phyloP scores from a whole-genome alignment of 176 grass and related monocot species.

The Luzula sylvatica region DNA sequence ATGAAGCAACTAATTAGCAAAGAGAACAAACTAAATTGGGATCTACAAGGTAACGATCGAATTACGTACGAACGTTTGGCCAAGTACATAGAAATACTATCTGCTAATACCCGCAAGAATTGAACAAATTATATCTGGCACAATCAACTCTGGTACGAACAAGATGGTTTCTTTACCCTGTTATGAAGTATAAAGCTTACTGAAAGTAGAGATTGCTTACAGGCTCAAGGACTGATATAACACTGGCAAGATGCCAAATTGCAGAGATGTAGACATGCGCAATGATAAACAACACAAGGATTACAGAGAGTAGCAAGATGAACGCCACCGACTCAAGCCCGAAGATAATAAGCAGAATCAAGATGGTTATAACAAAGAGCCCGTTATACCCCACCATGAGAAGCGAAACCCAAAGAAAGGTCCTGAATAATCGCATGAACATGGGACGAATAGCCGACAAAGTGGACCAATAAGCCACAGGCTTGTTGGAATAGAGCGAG shows the following conservation, averaged over 20 bases:
- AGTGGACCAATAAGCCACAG: slow-evolving; percentile 51
- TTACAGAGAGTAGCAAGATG: slow-evolving; percentile 20
- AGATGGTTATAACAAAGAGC: slow-evolving; percentile 37
- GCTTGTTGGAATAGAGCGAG: slow-evolving; percentile 81
- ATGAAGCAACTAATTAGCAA: too few species aligned
- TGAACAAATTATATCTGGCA: too few species aligned
- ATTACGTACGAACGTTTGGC: too few species aligned
- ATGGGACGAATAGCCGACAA: slow-evolving; percentile 58
- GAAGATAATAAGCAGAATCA: slow-evolving; percentile 34
- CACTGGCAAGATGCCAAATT: slow-evolving; percentile 94
- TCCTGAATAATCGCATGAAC: slow-evolving; percentile 66
- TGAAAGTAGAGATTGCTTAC: slow-evolving; percentile 4
- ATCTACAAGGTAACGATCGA: too few species aligned
- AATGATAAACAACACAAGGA: slow-evolving; percentile 53
- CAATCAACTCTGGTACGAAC: too few species aligned
- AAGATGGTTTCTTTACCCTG: too few species aligned
- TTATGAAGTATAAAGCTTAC: too few species aligned
- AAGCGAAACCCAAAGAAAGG: slow-evolving; percentile 74
- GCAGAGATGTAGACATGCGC: slow-evolving; percentile 91
- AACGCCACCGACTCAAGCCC: neutral
- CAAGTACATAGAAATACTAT: too few species aligned
- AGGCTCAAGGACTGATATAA: slow-evolving; percentile 88
- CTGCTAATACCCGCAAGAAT: too few species aligned
- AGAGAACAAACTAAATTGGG: too few species aligned
- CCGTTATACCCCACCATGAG: slow-evolving; percentile 70